Evolutionary conservation across 2,329 filamentous ascomycete genomes (phyloP), one percentile per base, ranked within the genome.

Genomic region (Aspergillus sp.): DNA sequence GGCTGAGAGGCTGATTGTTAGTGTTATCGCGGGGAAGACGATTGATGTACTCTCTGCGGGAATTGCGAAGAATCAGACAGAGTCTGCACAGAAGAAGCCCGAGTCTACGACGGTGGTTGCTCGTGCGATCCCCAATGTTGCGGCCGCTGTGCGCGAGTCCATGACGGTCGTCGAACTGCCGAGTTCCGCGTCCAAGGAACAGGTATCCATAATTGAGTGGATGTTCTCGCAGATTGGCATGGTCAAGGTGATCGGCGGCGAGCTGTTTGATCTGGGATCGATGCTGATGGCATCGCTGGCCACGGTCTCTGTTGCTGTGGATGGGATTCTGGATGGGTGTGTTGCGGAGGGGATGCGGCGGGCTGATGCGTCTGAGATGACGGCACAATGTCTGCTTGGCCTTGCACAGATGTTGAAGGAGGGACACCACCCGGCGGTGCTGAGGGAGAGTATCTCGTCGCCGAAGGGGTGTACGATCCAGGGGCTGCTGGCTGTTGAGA

Each of bases 391-490:
- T 18, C 15, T 53, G 18, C 18, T 53, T 22, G 50, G 50, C 7
- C 50, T 53, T 22, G 50, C 50, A 15, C 15, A 86, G 73, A 82
- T 81, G 1, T 80, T 87, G 75, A 73, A 78, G 55, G 77, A 77
- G 53, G 83, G 83, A 3, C 82, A 85, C 66, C 85, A 87, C 71
- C 85, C 85, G 1, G 84, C 84, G 5, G 71, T 85, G 44, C 68
- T 87, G 49, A 76, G 82, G 60, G 85, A 87, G 64, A 86, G 84
- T 72, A 83, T 87, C 2, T 81, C 78, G 13, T 86, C 84, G 9
- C 85, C 85, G 0, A 82, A 83, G 18, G 85, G 85, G 0, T 87
- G 84, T 70, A 87, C 85, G 1, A 85, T 86, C 60, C 83, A 82
- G 22, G 84, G 84, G 0, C 67, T 88, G 57, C 68, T 85, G 65